phyloP scores from a whole-genome alignment of 768 basidiomycete species.

The Neoboletus subvelutipes region DNA sequence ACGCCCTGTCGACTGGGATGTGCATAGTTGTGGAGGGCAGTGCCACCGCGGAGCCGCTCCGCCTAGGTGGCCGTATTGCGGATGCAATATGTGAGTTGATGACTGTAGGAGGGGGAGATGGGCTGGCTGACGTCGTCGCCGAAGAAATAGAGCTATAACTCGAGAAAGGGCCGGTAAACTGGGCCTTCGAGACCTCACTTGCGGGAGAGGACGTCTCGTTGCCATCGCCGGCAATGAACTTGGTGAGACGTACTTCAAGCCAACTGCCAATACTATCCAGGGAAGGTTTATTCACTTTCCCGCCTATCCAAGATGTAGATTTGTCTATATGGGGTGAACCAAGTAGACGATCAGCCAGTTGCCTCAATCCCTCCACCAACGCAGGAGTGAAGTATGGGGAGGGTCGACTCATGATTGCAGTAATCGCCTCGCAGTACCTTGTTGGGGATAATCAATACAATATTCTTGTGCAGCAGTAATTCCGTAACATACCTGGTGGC shows the following conservation, averaged over 20 bases:
- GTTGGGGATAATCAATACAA: conserved; percentile 29
- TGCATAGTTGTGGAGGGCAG: conserved; percentile 47
- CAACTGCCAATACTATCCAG: conserved; percentile 89
- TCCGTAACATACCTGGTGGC: conserved; percentile 64
- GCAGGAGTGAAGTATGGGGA: conserved; percentile 67
- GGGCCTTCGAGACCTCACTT: conserved; percentile 33
- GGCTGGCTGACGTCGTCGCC: conserved; percentile 65
- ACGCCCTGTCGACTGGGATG: conserved; percentile 63
- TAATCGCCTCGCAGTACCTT: conserved; percentile 94
- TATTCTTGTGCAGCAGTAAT: neutral
- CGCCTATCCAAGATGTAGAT: conserved; percentile 78
- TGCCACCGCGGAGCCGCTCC: conserved; percentile 72
- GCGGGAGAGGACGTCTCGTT: conserved; percentile 46
- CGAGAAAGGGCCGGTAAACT: conserved; percentile 78
- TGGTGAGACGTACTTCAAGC: conserved; percentile 89
- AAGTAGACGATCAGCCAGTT: conserved; percentile 74
- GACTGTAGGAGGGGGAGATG: conserved; percentile 69
- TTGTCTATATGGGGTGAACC: conserved; percentile 75
- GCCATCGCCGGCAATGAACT: conserved; percentile 92
- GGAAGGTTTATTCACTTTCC: conserved; percentile 88
- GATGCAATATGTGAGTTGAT: conserved; percentile 38
- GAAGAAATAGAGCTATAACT: conserved; percentile 94
- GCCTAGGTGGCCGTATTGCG: conserved; percentile 45
- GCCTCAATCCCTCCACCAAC: conserved; percentile 73
- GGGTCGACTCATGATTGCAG: conserved; percentile 56